phyloP scores from a whole-genome alignment of 495 filamentous ascomycete species.

The Talaromyces proteolyticus region DNA sequence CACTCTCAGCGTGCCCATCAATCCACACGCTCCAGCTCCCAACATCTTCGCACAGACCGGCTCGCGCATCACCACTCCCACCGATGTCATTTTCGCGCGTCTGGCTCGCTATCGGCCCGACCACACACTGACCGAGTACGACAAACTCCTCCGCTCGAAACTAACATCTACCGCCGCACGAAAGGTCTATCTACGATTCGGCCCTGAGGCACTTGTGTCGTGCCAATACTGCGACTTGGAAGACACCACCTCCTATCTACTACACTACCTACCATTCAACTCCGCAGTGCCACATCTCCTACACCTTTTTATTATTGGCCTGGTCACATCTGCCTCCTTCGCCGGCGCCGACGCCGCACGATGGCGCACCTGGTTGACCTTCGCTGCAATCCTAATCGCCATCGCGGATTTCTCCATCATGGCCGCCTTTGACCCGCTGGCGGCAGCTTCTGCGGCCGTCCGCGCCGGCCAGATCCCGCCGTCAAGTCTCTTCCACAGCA shows the following conservation, averaged over 20 bases:
- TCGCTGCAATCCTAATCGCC: conserved; percentile 55
- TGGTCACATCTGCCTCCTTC: conserved; percentile 51
- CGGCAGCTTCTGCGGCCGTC: conserved; percentile 31
- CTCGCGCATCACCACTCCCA: conserved; percentile 77
- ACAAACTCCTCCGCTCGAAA: conserved; percentile 58
- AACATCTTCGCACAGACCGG: conserved; percentile 77
- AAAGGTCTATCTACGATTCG: conserved; percentile 77
- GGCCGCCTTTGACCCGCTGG: conserved; percentile 55
- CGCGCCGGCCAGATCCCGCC: conserved; percentile 29
- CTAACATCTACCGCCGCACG: conserved; percentile 65
- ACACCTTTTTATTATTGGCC: conserved; percentile 62
- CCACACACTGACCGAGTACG: conserved; percentile 47
- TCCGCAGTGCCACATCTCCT: conserved; percentile 71
- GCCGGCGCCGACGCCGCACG: conserved; percentile 48
- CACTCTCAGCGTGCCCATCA: conserved; percentile 61
- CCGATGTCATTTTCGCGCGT: conserved; percentile 79
- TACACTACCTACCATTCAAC: conserved; percentile 69
- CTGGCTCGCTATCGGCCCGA: conserved; percentile 56
- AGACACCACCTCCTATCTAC: conserved; percentile 63
- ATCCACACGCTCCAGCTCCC: conserved; percentile 48
- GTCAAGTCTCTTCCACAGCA: conserved; percentile 57
- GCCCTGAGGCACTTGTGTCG: conserved; percentile 59
- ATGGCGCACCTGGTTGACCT: conserved; percentile 67
- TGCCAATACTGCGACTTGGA: conserved; percentile 84
- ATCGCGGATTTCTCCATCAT: conserved; percentile 58